A percentile compares a stretch with the other conserved stretches of the same genome.
Conservation (phyloP, 495 filamentous ascomycete genomes). For the Bacidia gigantensis region DNA sequence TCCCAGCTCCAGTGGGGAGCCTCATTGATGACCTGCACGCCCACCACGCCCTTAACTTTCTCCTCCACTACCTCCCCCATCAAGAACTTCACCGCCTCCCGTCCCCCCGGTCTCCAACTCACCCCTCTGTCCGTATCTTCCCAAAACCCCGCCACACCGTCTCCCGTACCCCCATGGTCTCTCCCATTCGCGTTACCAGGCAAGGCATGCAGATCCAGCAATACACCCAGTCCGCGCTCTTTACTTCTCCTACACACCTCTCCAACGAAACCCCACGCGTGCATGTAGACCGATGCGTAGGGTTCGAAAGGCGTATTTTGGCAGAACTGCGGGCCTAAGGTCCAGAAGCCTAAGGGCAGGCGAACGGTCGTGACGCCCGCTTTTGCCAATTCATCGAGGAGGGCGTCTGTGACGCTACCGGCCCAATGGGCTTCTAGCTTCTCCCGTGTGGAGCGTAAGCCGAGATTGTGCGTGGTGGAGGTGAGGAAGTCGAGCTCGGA, state of each 20-base stretch:
- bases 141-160: constrained; percentile 32
- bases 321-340: constrained; percentile 31
- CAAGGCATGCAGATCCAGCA: constrained; percentile 42
- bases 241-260: constrained; percentile 27
- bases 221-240: constrained; percentile 32
- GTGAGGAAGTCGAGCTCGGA: constrained; percentile 29
- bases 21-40: constrained; percentile 41
- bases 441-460: not conserved
- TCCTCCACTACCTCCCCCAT: constrained; percentile 25
- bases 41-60: constrained; percentile 31
- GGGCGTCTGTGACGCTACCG: not conserved
- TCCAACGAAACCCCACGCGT: constrained; percentile 34
- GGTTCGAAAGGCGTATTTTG: constrained; percentile 35
- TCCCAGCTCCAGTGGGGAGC: constrained; percentile 27
- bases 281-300: constrained; percentile 29
- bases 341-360: constrained; percentile 43
- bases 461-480: not conserved
- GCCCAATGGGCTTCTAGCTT: not conserved
- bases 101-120: too few relatives aligned
- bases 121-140: too few relatives aligned
- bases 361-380: constrained; percentile 38
- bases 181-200: constrained; percentile 39
- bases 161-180: constrained; percentile 37
- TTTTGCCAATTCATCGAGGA: not conserved
- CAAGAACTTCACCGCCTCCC: constrained; percentile 30